A percentile compares a stretch with the other conserved stretches of the same genome.
phyloP scores from a whole-genome alignment of 176 grass and related monocot genomes.

The Panicum miliaceum region DNA sequence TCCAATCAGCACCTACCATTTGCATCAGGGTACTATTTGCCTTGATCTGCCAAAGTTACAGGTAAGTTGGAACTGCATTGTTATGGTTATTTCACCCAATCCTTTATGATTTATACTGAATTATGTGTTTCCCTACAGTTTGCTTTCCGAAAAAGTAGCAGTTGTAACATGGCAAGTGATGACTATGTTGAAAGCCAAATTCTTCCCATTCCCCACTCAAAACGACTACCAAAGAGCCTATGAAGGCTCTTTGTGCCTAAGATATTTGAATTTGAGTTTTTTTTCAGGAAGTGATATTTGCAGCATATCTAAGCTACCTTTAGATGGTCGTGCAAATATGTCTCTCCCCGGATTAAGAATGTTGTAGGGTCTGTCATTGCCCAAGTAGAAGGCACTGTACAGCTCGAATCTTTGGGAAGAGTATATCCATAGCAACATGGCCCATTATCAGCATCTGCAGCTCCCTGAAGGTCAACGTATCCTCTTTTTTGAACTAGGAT shows the following conservation, averaged over 20 bases:
- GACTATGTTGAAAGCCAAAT: constrained; percentile 1
- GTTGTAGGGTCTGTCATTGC: constrained; percentile 85
- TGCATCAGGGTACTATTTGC: constrained; percentile 94
- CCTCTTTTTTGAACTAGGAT: constrained; percentile 85
- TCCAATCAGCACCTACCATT: constrained; percentile 98
- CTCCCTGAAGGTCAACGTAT: constrained; percentile 81
- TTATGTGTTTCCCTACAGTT: not conserved
- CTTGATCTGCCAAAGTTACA: constrained; percentile 68
- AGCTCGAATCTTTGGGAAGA: constrained; percentile 83
- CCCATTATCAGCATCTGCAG: constrained; percentile 51
- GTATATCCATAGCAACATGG: constrained; percentile 79
- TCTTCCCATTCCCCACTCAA: not conserved
- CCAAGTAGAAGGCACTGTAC: constrained; percentile 67
- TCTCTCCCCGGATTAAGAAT: constrained; percentile 91
- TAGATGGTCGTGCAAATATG: constrained; percentile 78
- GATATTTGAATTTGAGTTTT: not conserved
- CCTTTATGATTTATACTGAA: not conserved
- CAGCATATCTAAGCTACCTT: constrained; percentile 58
- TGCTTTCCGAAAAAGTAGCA: not conserved
- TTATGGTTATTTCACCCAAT: constrained; percentile 2
- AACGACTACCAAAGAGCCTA: not conserved
- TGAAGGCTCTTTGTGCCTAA: not conserved
- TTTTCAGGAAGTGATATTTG: not conserved
- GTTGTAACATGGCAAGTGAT: not conserved
- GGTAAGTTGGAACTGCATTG: constrained; percentile 19